phyloP scores from a whole-genome alignment of 2,329 filamentous ascomycete genomes.

The Epichloe typhina region DNA sequence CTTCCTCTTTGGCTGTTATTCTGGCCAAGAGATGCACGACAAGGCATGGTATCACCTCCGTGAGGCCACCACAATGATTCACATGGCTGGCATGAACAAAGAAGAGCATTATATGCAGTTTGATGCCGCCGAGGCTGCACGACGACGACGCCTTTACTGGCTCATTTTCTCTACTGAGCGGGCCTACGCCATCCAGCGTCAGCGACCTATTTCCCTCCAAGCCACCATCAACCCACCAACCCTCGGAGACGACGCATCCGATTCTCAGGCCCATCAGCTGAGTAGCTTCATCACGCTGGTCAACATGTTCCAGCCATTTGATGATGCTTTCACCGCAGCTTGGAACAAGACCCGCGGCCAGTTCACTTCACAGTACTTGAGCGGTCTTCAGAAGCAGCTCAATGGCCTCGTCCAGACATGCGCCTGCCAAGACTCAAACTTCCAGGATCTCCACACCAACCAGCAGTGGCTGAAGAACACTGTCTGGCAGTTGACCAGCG shows the following conservation, averaged over 20 bases:
- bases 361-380: constrained; percentile 43
- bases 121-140: constrained; percentile 45
- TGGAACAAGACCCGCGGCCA: constrained; percentile 54
- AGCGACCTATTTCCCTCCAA: constrained; percentile 56
- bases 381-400: constrained; percentile 48
- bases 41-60: constrained; percentile 70
- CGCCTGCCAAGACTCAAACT: constrained; percentile 39
- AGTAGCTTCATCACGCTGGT: constrained; percentile 47
- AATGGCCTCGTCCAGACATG: constrained; percentile 39
- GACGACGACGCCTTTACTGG: constrained; percentile 59
- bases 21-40: constrained; percentile 58
- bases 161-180: constrained; percentile 59
- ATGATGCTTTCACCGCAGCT: constrained; percentile 47
- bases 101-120: constrained; percentile 49
- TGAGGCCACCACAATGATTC: constrained; percentile 59
- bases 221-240: constrained; percentile 54
- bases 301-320: constrained; percentile 51
- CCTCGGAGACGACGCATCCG: constrained; percentile 45
- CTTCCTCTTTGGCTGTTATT: constrained; percentile 62
- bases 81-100: constrained; percentile 47
- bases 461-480: constrained; percentile 54
- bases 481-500: constrained; percentile 49
- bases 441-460: constrained; percentile 42
- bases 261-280: constrained; percentile 38
- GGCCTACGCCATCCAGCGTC: constrained; percentile 58